phyloP scores from a whole-genome alignment of 495 filamentous ascomycete genomes.

The Hypoxylon crocopeplum region DNA sequence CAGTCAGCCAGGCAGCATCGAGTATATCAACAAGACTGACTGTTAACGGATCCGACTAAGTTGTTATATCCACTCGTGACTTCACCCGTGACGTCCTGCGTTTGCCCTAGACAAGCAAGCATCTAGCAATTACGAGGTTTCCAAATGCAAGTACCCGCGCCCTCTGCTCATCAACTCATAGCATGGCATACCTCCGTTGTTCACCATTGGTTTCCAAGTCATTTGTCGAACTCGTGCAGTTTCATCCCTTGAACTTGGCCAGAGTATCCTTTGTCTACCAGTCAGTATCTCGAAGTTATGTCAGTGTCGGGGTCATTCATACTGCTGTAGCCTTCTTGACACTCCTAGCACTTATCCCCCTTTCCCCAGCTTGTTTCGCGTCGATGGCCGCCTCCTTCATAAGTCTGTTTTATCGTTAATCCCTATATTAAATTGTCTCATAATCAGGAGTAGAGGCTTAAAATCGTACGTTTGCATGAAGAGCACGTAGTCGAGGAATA shows the following conservation, averaged over 20 bases:
- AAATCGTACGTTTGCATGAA: conserved; percentile 86
- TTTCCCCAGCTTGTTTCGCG: conserved; percentile 75
- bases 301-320: conserved; percentile 34
- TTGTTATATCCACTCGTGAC: too few species aligned
- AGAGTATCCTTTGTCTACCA: conserved; percentile 64
- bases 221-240: neutral
- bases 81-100: too few species aligned
- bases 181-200: too few species aligned
- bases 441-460: neutral
- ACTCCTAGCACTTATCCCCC: conserved; percentile 72
- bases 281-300: neutral
- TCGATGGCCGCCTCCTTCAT: conserved; percentile 84
- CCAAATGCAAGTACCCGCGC: too few species aligned
- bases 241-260: conserved; percentile 78
- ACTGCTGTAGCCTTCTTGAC: conserved; percentile 82
- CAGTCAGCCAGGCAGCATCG: too few species aligned
- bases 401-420: conserved; percentile 59
- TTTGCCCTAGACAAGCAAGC: too few species aligned
- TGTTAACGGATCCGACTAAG: too few species aligned
- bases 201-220: too few species aligned
- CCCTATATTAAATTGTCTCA: neutral
- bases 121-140: too few species aligned
- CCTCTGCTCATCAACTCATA: too few species aligned
- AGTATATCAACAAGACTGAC: too few species aligned
- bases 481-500: conserved; percentile 87